phyloP scores from a whole-genome alignment of 768 basidiomycete genomes.

The Lyophyllum atratum region DNA sequence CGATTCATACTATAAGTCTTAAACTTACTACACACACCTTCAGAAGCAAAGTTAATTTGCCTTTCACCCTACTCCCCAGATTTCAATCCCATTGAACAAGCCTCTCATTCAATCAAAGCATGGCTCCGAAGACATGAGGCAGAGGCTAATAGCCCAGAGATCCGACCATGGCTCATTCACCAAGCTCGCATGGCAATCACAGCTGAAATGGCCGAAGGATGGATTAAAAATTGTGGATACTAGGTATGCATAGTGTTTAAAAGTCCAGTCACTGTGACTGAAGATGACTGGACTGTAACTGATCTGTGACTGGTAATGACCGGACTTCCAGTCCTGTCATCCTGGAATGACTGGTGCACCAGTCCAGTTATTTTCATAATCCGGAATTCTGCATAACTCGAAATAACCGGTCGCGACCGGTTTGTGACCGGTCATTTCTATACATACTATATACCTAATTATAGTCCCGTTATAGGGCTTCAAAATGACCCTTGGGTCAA shows the following conservation, averaged over 20 bases:
- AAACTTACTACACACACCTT: neutral
- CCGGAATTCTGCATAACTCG: too few relatives aligned
- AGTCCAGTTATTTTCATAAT: too few relatives aligned
- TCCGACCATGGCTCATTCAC: conserved; percentile 23
- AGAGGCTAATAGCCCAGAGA: conserved; percentile 6
- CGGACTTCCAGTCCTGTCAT: too few relatives aligned
- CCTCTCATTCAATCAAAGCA: conserved; percentile 32
- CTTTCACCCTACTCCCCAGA: conserved; percentile 18
- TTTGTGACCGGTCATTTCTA: too few relatives aligned
- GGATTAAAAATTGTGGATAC: conserved; percentile 26
- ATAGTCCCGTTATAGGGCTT: too few relatives aligned
- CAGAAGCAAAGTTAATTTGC: conserved; percentile 13
- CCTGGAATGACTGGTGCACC: too few relatives aligned
- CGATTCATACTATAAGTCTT: conserved; percentile 2
- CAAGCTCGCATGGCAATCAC: conserved; percentile 20
- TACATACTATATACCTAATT: too few relatives aligned
- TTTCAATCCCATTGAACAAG: conserved; percentile 32
- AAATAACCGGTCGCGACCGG: too few relatives aligned
- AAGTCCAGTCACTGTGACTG: too few relatives aligned
- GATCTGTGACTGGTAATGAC: too few relatives aligned
- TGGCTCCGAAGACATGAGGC: conserved; percentile 28
- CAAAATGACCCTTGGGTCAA: too few relatives aligned
- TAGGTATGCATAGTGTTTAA: neutral
- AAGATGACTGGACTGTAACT: too few relatives aligned
- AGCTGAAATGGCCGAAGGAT: conserved; percentile 19